Evolutionary conservation across 2,329 filamentous ascomycete species (phyloP), one percentile per base, ranked within the genome.

Genomic region (Aureobasidium leucospermi): DNA sequence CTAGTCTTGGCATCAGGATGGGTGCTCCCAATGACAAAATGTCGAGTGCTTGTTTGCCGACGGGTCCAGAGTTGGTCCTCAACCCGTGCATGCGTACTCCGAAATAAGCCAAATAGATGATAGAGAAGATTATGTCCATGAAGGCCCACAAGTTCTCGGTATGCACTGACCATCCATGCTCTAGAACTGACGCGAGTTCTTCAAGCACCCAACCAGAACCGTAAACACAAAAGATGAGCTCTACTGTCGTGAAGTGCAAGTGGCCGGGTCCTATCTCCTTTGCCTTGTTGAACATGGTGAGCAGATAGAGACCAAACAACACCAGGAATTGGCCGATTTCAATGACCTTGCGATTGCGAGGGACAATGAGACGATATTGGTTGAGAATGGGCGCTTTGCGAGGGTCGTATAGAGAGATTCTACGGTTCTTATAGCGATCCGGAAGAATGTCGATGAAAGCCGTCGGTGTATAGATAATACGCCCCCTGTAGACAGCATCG

Each of bases 101-200:
- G 6, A 91, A 76, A 70, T 93, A 94, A 15, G 79, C 73, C 66
- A 80, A 76, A 69, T 89, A 94, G 34, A 94, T 86, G 43, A 79
- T 66, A n/a, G 85, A 81, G 67, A 93, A 95, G 4, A 84, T 84
- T 48, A 93, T 85, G 69, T 94, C 90, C 15, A 95, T 80, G 67
- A 95, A 94, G 0, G 89, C 90, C 90, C 90, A 95, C 3, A 95
- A 76, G 66, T 94, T 93, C 70, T 95, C 89, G 0, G 89, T 91
- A 68, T 94, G 92, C 1, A 94, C 89, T 60, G 84, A 83, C 88
- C 88, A 85, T 52, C 82, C 79, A 68, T 94, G 89, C 64, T 89
- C 89, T 15, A 90, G 71, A 31, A 91, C 86, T 0, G 88, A 89
- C 1, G 87, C 86, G 67, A 90, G 83, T 67, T 90, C 87, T 68